Conservation (phyloP, 805 yeast genomes). For the Debaryomyces tyrocola region DNA sequence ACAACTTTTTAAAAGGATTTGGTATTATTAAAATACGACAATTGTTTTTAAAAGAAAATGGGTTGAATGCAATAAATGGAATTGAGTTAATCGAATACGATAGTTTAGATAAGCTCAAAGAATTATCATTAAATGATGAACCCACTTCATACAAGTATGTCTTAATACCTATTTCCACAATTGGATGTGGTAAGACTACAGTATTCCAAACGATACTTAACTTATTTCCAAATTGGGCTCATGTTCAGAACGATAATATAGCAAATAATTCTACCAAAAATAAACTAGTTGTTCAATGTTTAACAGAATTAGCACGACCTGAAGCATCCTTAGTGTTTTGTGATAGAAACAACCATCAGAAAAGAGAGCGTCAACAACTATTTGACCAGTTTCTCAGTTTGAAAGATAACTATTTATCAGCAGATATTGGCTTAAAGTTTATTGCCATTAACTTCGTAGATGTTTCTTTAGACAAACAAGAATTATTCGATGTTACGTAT, state of each 20-base stretch:
- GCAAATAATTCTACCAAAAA: slow-evolving; percentile 47
- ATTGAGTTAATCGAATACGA: slow-evolving; percentile 55
- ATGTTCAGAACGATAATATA: slow-evolving; percentile 80
- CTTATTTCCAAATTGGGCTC: slow-evolving; percentile 64
- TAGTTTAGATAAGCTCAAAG: slow-evolving; percentile 24
- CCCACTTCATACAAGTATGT: slow-evolving; percentile 52
- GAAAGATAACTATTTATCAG: slow-evolving; percentile 43
- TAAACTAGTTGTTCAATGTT: slow-evolving; percentile 48
- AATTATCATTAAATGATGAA: slow-evolving; percentile 20
- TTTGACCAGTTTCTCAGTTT: slow-evolving; percentile 50
- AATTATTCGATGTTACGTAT: slow-evolving; percentile 53
- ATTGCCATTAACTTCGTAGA: slow-evolving; percentile 71
- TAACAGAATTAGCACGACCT: slow-evolving; percentile 28
- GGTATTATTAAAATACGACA: slow-evolving; percentile 79
- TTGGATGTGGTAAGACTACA: slow-evolving; percentile 96
- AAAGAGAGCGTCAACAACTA: slow-evolving; percentile 66
- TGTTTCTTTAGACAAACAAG: slow-evolving; percentile 19
- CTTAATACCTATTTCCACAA: slow-evolving; percentile 80
- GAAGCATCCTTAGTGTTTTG: slow-evolving; percentile 55
- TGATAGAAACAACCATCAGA: slow-evolving; percentile 82
- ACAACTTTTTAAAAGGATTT: slow-evolving; percentile 51
- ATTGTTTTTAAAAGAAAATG: slow-evolving; percentile 50
- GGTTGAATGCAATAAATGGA: slow-evolving; percentile 50
- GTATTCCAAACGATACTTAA: slow-evolving; percentile 57
- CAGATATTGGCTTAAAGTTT: slow-evolving; percentile 44